Base-by-base conservation (phyloP, 495 filamentous ascomycete genomes). In the Lentithecium fluviatile region DNA sequence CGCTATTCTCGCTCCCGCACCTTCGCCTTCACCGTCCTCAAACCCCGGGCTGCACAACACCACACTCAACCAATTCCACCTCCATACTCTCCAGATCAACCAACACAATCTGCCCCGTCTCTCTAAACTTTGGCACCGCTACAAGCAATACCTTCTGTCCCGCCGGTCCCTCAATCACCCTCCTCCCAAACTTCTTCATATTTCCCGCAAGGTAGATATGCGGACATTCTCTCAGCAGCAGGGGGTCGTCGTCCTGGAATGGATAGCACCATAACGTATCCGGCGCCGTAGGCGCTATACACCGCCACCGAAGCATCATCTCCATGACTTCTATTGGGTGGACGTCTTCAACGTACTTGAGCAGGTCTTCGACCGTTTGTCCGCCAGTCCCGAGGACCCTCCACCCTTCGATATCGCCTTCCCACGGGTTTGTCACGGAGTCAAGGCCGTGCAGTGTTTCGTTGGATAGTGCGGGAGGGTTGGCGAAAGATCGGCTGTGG, bases 181-280 rank as follows among this genome's bases (percentile, higher is more conserved):
- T 80, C 6, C 87, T 95, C 59, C 86, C 88, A 71, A 94, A 97
- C 53, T 79, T 77, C 12, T 89, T 86, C 70, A 97, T 93, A 65
- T 88, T 92, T 17, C 94, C 94, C 2, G 89, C 84, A 69, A 97
- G 90, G 75, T 88, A 97, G 45, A 97, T 79, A 61, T 97, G 91
- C 1, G 94, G 94, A 59, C 91, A 96, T 38, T 87, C 76, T 52
- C 86, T 81, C 20, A 90, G 75, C 42, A 97, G 85, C 69, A 96
- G 95, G 4, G 87, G 91, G 68, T 99, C 94, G 46, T 88, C 81
- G 37, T 88, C 85, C 76, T 96, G 89, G 75, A 95, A 97, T 8
- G 94, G 94, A 71, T 97, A 97, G 55, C 87, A 88, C 93, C 93
- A 97, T 55, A 98, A 71, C 2, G 94, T 99, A 75, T 99, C 94